Base-by-base conservation (phyloP, 75 land plant genomes). In the Picea sitchensis region DNA sequence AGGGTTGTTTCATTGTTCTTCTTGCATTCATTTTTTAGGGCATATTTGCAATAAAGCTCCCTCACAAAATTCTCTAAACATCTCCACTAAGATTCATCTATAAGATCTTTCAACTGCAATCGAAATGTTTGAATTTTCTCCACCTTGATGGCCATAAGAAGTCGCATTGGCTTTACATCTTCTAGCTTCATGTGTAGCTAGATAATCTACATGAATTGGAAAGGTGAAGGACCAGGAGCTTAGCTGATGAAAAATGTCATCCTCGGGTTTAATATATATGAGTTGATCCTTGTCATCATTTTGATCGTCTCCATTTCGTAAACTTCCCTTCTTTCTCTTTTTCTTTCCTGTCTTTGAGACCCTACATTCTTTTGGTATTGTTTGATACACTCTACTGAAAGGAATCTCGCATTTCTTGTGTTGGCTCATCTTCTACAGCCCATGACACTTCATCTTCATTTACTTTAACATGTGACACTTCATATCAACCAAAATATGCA, bases 341-440 rank as follows among this genome's bases (percentile, higher is more conserved):
- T 60, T 80, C 20, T 23, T 23, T 17, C 21, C 58, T 21, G 44
- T 71, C 58, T 75, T 38, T 36, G 15, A 9, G 78, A 78, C 56
- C 60, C 65, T 15, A 18, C 60, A 17, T 75, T 41, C 38, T 36
- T 36, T 36, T 3, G 38, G 38, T 36, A 36, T 30, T 81, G 82
- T 18, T 86, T 87, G 79, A 79, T 84, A 94, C 17, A 96, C 85
- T 83, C 77, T 86, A 58, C 91, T 83, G 73, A 76, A 92, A 96
- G 68, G 85, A 93, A 61, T 86, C 80, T 58, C 85, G 78, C 18
- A 92, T 82, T 80, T 86, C 93, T 58, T 87, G 75, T 58, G 93
- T 92, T 38, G 99, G 96, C 96, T 94, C 97, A 90, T 96, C 99
- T 87, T 96, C 97, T n/a, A 88, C 92, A 34, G 97, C 99, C 99